These are phyloP conservation scores for Linaria vulgaris DNA, from an alignment of 257 asterid species.

Conservation along the genomic window DNA sequence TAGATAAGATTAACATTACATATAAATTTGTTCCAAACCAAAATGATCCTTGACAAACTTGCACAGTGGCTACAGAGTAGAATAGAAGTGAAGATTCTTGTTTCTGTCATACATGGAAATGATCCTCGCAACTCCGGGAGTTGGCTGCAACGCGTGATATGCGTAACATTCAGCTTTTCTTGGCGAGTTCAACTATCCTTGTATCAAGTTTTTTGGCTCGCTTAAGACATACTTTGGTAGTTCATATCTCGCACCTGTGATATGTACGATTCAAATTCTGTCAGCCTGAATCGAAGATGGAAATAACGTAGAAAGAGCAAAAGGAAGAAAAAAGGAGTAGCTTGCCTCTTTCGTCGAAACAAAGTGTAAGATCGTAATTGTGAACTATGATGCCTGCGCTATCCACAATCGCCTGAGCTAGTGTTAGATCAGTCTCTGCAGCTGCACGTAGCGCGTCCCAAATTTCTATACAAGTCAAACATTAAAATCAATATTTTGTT, in stretches of 20 bases:
- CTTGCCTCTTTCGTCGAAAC: conserved; percentile 50
- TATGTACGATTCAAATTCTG: background rate
- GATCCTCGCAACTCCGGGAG: too few species aligned
- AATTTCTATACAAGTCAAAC: conserved; percentile 31
- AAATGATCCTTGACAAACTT: too few species aligned
- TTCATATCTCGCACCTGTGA: conserved; percentile 57
- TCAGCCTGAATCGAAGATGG: background rate
- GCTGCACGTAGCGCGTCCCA: conserved; percentile 65
- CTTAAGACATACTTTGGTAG: conserved; percentile 56
- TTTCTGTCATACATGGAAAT: too few species aligned
- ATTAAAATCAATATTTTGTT: background rate
- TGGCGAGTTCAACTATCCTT: too few species aligned
- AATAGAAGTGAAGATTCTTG: too few species aligned
- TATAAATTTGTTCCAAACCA: too few species aligned
- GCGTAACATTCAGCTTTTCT: too few species aligned
- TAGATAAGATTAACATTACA: too few species aligned
- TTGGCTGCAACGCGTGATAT: too few species aligned
- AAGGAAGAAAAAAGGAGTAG: background rate
- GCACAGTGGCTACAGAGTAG: too few species aligned
- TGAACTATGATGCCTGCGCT: conserved; percentile 46
- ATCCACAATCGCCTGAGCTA: conserved; percentile 45
- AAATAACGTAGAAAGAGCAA: background rate
- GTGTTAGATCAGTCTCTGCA: conserved; percentile 44
- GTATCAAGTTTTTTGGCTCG: conserved; percentile 55
- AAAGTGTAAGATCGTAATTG: conserved; percentile 46